Evolutionary conservation across 2,329 filamentous ascomycete genomes (phyloP), one percentile per base, ranked within the genome.

Genomic region (Furcasterigmium sp.): DNA sequence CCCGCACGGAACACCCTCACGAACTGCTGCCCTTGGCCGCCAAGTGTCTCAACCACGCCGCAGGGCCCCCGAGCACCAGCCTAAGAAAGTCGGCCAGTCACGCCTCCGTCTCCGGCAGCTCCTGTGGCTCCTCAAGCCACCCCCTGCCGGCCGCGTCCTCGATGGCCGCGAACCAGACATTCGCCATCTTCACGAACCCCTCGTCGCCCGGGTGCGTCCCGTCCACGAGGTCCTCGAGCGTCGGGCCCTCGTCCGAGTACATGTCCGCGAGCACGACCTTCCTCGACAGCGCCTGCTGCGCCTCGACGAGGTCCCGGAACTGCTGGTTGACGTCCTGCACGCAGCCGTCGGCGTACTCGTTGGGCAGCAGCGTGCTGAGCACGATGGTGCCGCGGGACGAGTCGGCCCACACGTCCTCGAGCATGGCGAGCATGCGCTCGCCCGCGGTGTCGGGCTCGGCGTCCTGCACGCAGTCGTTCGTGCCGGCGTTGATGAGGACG

Each of bases 161-260:
- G 39, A 64, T 55, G 18, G 56, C 53, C 1, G 37, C 43, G 41
- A 57, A 56, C 63, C 64, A 69, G 8, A 65, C 46, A 17, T 53
- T 52, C 25, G 66, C 67, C 66, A 71, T 70, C 55, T 68, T 67
- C 35, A 52, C 46, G 46, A 69, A 69, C 4, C 67, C 68, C 1
- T 13, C 51, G 25, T 67, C 62, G 17, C 56, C 53, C 1, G 67
- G 68, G 42, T 70, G 68, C 1, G 60, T 69, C 9, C 51, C 56
- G 44, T 71, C 68, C 1, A 52, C 55, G 37, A 70, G 50, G 35
- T 69, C 65, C 6, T 37, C 51, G 17, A 41, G 18, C 13, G 52
- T 46, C 6, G 59, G 61, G 3, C 60, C 65, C 7, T 53, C 51
- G 10, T 47, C 42, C 4, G 52, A 48, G 37, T 63, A 60, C 65